Evolutionary conservation across 2,329 filamentous ascomycete genomes (phyloP).

Genomic region (Colletotrichum theobromicola): DNA sequence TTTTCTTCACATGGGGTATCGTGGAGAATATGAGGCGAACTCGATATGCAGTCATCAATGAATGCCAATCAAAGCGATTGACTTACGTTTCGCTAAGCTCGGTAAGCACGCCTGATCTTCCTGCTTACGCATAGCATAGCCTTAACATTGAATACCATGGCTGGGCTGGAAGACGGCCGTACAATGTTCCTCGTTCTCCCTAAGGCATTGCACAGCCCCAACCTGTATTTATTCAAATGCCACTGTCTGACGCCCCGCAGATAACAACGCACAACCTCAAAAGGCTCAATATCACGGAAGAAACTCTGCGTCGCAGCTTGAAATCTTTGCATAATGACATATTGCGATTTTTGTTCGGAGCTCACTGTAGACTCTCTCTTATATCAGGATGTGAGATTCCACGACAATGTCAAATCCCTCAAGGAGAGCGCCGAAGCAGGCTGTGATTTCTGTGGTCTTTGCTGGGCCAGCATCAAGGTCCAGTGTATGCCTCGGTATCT

Average conservation of each 20-base stretch:
- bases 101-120: neutral
- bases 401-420: neutral
- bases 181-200: too few species aligned
- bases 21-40: neutral
- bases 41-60: neutral
- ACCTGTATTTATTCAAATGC: neutral
- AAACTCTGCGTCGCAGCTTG: neutral
- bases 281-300: neutral
- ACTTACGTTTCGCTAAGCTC: neutral
- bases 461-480: neutral
- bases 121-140: neutral
- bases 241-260: neutral
- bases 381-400: neutral
- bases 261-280: neutral
- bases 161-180: too few species aligned
- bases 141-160: too few species aligned
- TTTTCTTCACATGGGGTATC: neutral
- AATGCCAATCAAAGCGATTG: neutral
- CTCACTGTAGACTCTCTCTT: neutral
- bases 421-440: neutral
- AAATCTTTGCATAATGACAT: neutral
- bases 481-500: neutral
- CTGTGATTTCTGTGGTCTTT: conserved; percentile 1
- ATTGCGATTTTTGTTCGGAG: neutral
- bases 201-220: too few species aligned